Evolutionary conservation across 257 asterid species (phyloP).

Genomic region (Schizonepeta tenuifolia): DNA sequence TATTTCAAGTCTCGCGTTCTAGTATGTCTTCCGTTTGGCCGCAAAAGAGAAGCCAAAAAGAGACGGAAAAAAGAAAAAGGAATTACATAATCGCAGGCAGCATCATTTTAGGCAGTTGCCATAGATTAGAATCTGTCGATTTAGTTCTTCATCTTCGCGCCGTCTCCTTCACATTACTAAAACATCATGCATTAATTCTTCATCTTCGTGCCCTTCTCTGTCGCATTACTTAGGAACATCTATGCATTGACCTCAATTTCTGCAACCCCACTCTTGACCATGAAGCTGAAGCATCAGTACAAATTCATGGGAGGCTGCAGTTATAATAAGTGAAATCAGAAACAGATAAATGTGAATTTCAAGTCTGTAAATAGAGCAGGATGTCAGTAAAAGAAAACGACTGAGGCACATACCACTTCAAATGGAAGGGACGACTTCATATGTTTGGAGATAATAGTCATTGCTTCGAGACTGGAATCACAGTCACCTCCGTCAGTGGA

Average conservation of each 20-base stretch:
- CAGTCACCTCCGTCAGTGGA: slow-evolving; percentile 35
- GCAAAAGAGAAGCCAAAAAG: background rate
- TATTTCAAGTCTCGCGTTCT: slow-evolving; percentile 17
- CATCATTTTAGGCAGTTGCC: slow-evolving; percentile 24
- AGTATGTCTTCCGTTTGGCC: slow-evolving; percentile 18
- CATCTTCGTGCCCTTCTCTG: slow-evolving; percentile 5
- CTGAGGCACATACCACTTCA: slow-evolving; percentile 38
- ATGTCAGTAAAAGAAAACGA: background rate
- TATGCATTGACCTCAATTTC: slow-evolving; percentile 3
- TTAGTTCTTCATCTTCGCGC: slow-evolving; percentile 6
- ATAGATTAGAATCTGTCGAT: background rate
- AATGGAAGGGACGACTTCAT: slow-evolving; percentile 35
- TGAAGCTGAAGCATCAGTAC: slow-evolving; percentile 42
- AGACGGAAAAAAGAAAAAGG: slow-evolving; percentile 3
- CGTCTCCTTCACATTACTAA: slow-evolving; percentile 8
- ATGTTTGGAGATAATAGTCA: slow-evolving; percentile 35
- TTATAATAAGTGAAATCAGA: slow-evolving; percentile 35
- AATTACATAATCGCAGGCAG: slow-evolving; percentile 10
- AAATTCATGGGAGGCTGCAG: slow-evolving; percentile 58
- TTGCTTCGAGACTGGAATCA: slow-evolving; percentile 31
- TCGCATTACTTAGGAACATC: slow-evolving; percentile 19
- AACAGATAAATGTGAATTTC: slow-evolving; percentile 13
- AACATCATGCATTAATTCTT: slow-evolving; percentile 17
- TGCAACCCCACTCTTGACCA: slow-evolving; percentile 20
- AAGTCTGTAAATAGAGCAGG: slow-evolving; percentile 20